Evolutionary conservation across 1,284 basidiomycete genomes (phyloP).

Genomic region (Tilletia setariae): DNA sequence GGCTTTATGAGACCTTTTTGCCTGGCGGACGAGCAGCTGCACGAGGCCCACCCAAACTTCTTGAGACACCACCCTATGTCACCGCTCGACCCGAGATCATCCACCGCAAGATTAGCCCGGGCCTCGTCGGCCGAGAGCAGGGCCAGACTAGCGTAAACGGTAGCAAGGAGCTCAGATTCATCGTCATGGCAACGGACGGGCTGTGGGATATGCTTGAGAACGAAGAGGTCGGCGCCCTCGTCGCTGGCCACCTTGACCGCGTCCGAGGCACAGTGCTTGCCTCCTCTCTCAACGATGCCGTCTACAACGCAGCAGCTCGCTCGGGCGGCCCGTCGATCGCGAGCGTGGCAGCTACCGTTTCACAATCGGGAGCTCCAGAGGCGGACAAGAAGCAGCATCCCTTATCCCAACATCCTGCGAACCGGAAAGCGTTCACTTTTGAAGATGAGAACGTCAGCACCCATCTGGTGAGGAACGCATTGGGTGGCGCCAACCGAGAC

Average conservation of each 20-base stretch:
- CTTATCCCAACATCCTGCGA: constrained; percentile 37
- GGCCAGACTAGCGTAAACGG: constrained; percentile 13
- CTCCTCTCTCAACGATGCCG: constrained; percentile 37
- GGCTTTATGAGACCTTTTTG: constrained; percentile 55
- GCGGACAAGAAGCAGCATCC: constrained; percentile 26
- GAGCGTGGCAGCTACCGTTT: constrained; percentile 20
- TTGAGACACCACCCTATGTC: constrained; percentile 80
- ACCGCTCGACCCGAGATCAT: constrained; percentile 69
- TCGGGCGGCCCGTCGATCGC: too few species aligned
- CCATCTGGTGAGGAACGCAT: constrained; percentile 88
- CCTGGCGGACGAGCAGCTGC: constrained; percentile 35
- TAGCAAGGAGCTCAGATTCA: constrained; percentile 45
- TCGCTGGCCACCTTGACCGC: constrained; percentile 50
- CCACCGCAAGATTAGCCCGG: constrained; percentile 56
- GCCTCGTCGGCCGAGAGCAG: constrained; percentile 25
- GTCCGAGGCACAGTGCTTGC: constrained; percentile 44
- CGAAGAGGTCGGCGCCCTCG: constrained; percentile 85
- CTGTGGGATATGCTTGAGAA: constrained; percentile 92
- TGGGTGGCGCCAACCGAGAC: constrained; percentile 76
- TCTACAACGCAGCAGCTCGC: constrained; percentile 23
- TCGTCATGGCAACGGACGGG: constrained; percentile 88
- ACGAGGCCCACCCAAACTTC: constrained; percentile 36
- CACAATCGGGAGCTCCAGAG: constrained; percentile 9
- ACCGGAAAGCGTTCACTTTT: constrained; percentile 42
- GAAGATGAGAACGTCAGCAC: constrained; percentile 78